Base-by-base conservation (phyloP, 495 filamentous ascomycete species). In the Penicillium angulare region DNA sequence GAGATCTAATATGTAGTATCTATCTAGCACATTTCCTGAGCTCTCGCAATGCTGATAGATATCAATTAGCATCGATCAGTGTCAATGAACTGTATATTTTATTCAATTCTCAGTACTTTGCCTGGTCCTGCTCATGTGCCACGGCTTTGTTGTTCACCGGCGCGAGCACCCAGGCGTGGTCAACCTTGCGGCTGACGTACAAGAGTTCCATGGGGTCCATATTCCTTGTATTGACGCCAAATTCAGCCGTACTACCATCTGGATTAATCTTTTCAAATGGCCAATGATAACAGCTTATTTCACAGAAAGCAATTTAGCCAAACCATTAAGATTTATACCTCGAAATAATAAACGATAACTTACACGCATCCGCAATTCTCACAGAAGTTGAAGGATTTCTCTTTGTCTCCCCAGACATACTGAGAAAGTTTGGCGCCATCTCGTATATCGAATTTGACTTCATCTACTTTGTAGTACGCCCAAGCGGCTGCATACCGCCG, bases 81-180 rank as follows among this genome's bases (percentile, higher is more conserved):
- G n/a, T n/a, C n/a, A n/a, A n/a, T n/a, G n/a, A n/a, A n/a, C n/a
- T n/a, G n/a, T n/a, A n/a, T n/a, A n/a, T n/a, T n/a, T n/a, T n/a
- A n/a, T n/a, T n/a, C n/a, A n/a, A n/a, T n/a, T 63, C 73, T 52
- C 49, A 52, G 49, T 52, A 52, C 21, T 32, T 45, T 2, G 49
- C 41, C 49, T 46, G 41, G 16, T 52, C 49, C 22, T 52, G 18
- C 40, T 22, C 15, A 52, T 52, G 49, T 33, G 49, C 41, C 32
- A 10, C 2, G 26, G 43, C 27, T 35, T 47, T 53, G 26, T 53
- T 27, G 9, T 42, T 42, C 17, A 47, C 23, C n/a, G 43, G 43
- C 34, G 16, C 15, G 17, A 53, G 35, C 35, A 52, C 15, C 16
- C 17, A 52, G 16, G 41, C 3, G 5, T 32, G 45, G 4, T 45